Percentiles rank a stretch among this genome's conserved stretches.
Evolutionary conservation across 495 filamentous ascomycete species (phyloP).

Genomic region (Penicillium pancosmium): DNA sequence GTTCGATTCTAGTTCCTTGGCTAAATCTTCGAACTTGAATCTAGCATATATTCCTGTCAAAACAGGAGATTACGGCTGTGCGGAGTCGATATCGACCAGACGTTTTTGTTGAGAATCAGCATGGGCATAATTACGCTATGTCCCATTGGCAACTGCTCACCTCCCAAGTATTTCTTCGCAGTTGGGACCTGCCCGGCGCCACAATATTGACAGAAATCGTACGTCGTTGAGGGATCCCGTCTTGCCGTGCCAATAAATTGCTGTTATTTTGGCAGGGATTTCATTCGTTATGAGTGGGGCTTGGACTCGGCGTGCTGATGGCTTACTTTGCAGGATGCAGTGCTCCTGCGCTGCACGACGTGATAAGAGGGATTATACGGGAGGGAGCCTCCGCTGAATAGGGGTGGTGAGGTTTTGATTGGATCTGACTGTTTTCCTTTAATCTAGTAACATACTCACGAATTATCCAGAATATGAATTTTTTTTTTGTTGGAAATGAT

Average conservation of each 20-base stretch:
- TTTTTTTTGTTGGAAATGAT: too few relatives aligned
- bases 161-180: not conserved
- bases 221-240: not conserved
- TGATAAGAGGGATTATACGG: not conserved
- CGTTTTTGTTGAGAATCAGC: too few relatives aligned
- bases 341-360: conserved; percentile 1
- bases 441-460: not conserved
- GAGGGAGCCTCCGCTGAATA: conserved; percentile 18
- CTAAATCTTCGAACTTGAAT: too few relatives aligned
- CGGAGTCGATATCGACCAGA: too few relatives aligned
- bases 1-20: too few relatives aligned
- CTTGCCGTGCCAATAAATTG: not conserved
- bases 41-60: not conserved
- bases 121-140: not conserved
- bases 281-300: not conserved
- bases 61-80: too few relatives aligned
- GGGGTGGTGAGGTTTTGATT: conserved; percentile 11
- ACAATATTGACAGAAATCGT: not conserved
- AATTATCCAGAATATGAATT: too few relatives aligned
- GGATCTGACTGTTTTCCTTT: not conserved
- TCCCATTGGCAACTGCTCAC: not conserved
- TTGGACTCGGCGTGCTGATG: not conserved
- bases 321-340: not conserved
- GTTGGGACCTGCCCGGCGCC: not conserved
- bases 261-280: not conserved